phyloP scores from a whole-genome alignment of 2,329 filamentous ascomycete genomes.

The Xylaria digitata region DNA sequence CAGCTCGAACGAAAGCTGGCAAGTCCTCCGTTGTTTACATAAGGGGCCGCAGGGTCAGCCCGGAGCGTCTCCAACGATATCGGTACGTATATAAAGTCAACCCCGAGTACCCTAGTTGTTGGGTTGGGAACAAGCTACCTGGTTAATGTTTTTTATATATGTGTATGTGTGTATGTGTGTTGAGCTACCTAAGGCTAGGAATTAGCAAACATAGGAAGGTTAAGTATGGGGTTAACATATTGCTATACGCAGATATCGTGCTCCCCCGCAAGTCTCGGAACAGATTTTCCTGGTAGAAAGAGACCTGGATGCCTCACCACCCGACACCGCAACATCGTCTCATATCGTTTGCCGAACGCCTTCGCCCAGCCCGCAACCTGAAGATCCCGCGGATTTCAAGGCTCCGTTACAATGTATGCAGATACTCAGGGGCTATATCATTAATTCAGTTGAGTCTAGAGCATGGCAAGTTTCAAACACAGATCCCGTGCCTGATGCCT shows the following conservation, averaged over 20 bases:
- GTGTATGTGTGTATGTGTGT: background rate
- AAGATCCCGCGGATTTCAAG: conserved; percentile 44
- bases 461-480: conserved; percentile 42
- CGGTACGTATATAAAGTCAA: conserved; percentile 33
- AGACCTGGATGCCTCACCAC: conserved; percentile 26
- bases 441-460: conserved; percentile 42
- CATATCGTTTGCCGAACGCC: conserved; percentile 47
- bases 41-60: conserved; percentile 46
- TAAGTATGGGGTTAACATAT: conserved; percentile 12
- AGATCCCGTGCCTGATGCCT: conserved; percentile 45
- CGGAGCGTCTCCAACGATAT: conserved; percentile 48
- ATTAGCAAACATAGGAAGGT: background rate
- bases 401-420: conserved; percentile 48
- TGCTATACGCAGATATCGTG: conserved; percentile 35
- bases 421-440: conserved; percentile 46
- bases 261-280: conserved; percentile 44
- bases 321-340: conserved; percentile 29
- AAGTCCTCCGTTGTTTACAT: conserved; percentile 48
- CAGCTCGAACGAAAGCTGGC: conserved; percentile 46
- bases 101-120: conserved; percentile 31
- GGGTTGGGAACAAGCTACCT: conserved; percentile 20
- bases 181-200: background rate
- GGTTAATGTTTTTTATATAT: background rate
- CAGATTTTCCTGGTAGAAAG: conserved; percentile 46
- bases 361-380: conserved; percentile 42